These are phyloP conservation scores for Tolypocladium nubicola DNA, from an alignment of 2,329 filamentous ascomycete genomes.

Conservation along the genomic window DNA sequence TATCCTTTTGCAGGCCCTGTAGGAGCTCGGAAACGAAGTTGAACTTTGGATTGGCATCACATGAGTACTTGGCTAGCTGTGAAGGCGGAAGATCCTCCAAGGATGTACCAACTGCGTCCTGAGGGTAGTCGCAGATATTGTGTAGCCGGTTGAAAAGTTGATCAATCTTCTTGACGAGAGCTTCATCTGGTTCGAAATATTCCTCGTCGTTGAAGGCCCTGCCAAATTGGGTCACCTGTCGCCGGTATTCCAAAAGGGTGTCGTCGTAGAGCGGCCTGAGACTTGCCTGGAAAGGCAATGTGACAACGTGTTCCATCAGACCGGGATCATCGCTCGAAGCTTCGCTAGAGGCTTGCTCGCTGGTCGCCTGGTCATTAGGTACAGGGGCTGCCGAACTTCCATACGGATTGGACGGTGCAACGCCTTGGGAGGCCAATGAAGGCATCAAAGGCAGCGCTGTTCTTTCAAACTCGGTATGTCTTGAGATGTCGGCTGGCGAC, in stretches of 20 bases:
- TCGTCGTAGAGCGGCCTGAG: constrained; percentile 41
- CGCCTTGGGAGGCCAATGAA: constrained; percentile 9
- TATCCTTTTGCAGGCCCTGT: constrained; percentile 29
- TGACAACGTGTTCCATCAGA: constrained; percentile 36
- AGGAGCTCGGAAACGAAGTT: constrained; percentile 48
- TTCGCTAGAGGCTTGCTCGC: constrained; percentile 12
- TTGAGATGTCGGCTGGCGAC: constrained; percentile 27
- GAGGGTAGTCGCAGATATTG: constrained; percentile 47
- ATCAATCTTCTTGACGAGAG: constrained; percentile 35
- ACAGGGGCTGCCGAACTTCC: constrained; percentile 14
- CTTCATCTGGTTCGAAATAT: constrained; percentile 25
- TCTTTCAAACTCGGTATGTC: constrained; percentile 13
- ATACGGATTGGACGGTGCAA: constrained; percentile 7
- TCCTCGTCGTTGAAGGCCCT: constrained; percentile 28
- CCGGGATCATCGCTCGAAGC: constrained; percentile 6
- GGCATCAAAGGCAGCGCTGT: constrained; percentile 11
- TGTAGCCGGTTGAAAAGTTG: constrained; percentile 38
- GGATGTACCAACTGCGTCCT: constrained; percentile 35
- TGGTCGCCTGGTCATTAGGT: constrained; percentile 14
- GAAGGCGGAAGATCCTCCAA: constrained; percentile 25
- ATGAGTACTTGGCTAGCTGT: constrained; percentile 40
- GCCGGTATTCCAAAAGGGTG: constrained; percentile 31
- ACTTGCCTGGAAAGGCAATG: constrained; percentile 45
- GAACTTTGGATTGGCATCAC: constrained; percentile 49
- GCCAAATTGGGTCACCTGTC: constrained; percentile 34